Base-by-base conservation (phyloP, 2,329 filamentous ascomycete genomes). In the Chaetomiaceae sp. region DNA sequence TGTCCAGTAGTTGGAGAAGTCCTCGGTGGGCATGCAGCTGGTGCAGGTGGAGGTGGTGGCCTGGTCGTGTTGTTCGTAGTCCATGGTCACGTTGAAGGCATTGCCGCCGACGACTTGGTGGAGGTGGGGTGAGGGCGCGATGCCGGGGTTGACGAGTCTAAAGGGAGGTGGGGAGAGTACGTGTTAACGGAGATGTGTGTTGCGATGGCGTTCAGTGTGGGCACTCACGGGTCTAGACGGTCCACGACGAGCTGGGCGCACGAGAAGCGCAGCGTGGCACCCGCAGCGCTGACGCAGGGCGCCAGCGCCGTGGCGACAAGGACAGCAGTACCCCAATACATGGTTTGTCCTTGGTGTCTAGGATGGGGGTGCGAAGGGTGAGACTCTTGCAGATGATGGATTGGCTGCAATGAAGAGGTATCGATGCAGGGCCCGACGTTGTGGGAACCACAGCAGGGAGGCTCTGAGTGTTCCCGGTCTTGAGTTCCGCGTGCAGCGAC, bases 41-140 rank as follows among this genome's bases (percentile, higher is more conserved):
- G 51, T 53, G 40, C 51, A 53, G 12, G 49, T 49, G 18, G 34
- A 49, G 42, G 14, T 33, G 34, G 24, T 35, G 6, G 45, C 15
- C 2, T 35, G 39, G 45, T 48, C 39, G 14, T 29, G 27, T 6
- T 34, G 12, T 15, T 17, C 29, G 15, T 41, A 45, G 50, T 37
- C n/a, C 66, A 71, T 69, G 17, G 65, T 60, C 0, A 44, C 49
- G 38, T 53, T 53, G 33, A 53, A 45, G 6, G 48, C 42, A 41
- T 53, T 48, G 7, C 67, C 68, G 42, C 79, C 76, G 46, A 75
- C 69, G 47, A 81, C 72, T 37, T 73, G 75, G 58, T 81, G 78
- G 6, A 77, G 68, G 60, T 81, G 77, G 8, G 45, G 45, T 7
- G 45, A 42, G 5, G 39, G 39, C 7, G 34, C 18, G 7, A 12